These are phyloP conservation scores for Ilyonectria destructans DNA, from an alignment of 2,329 filamentous ascomycete species.

Conservation along the genomic window DNA sequence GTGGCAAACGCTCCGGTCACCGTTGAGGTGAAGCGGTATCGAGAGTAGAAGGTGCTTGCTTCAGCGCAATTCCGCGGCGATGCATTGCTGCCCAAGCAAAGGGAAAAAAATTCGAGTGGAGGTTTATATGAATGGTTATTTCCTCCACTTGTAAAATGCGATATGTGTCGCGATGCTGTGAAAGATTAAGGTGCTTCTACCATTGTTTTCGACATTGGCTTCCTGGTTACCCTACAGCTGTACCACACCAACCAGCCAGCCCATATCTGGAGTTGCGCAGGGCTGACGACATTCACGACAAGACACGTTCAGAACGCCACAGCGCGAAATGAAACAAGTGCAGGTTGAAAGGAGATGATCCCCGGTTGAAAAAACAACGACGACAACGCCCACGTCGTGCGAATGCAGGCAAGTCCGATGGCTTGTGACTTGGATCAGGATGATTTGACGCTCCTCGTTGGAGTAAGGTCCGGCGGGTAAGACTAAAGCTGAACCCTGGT, in stretches of 20 bases:
- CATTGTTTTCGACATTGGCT: neutral
- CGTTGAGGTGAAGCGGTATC: conserved; percentile 20
- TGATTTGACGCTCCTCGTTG: neutral
- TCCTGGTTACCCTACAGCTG: neutral
- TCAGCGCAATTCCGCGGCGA: conserved; percentile 1
- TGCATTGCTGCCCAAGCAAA: conserved; percentile 28
- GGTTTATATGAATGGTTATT: conserved; percentile 1
- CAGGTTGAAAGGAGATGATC: neutral
- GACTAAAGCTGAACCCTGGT: neutral
- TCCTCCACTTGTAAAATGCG: conserved; percentile 5
- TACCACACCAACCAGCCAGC: neutral
- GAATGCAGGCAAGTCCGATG: neutral
- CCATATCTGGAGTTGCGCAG: neutral
- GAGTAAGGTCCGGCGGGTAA: neutral
- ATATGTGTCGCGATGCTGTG: neutral
- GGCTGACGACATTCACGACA: neutral
- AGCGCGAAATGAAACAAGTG: neutral
- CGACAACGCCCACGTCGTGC: neutral
- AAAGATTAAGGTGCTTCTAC: neutral
- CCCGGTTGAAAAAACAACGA: neutral
- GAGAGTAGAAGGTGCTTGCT: conserved; percentile 10
- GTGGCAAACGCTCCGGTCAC: conserved; percentile 19
- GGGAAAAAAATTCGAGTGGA: neutral
- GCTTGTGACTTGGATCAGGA: neutral
- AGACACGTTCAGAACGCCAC: neutral